These are phyloP conservation scores for Gracilariopsis chorda DNA, from an alignment of 23 red algal species.

Conservation along the genomic window DNA sequence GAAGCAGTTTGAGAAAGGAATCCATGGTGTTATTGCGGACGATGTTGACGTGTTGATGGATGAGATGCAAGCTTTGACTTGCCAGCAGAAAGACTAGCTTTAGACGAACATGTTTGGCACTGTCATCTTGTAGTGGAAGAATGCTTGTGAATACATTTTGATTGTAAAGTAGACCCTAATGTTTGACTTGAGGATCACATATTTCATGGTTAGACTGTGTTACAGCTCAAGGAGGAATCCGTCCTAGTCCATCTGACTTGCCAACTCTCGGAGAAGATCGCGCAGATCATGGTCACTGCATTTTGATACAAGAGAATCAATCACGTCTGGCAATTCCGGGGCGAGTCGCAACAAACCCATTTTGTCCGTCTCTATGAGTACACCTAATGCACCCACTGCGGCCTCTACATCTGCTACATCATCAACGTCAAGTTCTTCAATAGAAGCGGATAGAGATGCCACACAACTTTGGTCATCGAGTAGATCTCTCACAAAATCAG, in stretches of 20 bases:
- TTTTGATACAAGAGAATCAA: constrained; percentile 7
- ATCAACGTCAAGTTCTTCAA: constrained; percentile 36
- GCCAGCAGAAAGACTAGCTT: not conserved
- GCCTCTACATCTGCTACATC: constrained; percentile 63
- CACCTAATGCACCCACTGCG: constrained; percentile 22
- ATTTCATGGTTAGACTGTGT: too few species aligned
- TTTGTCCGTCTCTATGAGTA: constrained; percentile 53
- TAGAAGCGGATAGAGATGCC: not conserved
- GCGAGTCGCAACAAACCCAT: constrained; percentile 20
- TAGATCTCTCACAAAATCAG: constrained; percentile 19
- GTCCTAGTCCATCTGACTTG: not conserved
- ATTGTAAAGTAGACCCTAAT: too few species aligned
- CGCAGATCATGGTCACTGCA: constrained; percentile 28
- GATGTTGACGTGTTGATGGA: constrained; percentile 64
- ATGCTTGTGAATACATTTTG: too few species aligned
- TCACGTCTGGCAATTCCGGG: constrained; percentile 44
- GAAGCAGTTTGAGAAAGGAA: constrained; percentile 56
- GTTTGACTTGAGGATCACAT: too few species aligned
- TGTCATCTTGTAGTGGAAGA: too few species aligned
- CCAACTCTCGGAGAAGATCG: not conserved
- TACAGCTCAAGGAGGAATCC: too few species aligned
- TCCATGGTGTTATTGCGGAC: constrained; percentile 93
- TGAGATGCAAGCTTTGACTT: not conserved
- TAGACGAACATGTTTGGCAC: not conserved
- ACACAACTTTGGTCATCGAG: not conserved